Evolutionary conservation across 2,329 filamentous ascomycete species (phyloP), one percentile per base, ranked within the genome.

Genomic region (Pseudocercospora pini-densiflorae): DNA sequence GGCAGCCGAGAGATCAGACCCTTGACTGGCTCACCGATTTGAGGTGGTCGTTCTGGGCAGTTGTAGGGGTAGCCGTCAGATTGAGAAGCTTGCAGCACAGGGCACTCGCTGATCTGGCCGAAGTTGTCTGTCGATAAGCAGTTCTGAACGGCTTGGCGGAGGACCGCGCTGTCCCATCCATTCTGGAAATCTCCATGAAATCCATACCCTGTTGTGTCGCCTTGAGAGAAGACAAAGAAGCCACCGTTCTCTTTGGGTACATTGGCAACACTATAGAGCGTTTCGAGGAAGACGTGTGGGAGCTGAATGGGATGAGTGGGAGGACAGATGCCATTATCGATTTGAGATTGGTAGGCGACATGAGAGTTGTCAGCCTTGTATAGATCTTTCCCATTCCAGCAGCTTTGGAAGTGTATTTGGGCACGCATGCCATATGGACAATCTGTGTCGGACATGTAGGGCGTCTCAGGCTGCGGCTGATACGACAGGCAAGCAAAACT

Each of bases 131-230:
- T 73, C 23, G 80, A 80, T 16, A 76, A 66, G 68, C 77, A 79
- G 33, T 76, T 70, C 29, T 76, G 71, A 23, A 81, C 74, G 0
- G 81, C 82, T 21, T 76, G 64, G 29, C 76, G 72, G 24, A 84
- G 77, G 23, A 81, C 77, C 14, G 70, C 71, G 61, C 76, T 71
- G 61, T 84, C 77, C 80, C 82, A 84, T 21, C 83, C 84, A 61
- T 84, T 84, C 67, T 83, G 76, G 68, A 86, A 86, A 63, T 86
- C 85, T 19, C 82, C 85, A 67, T 87, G 85, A 71, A 85, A 83
- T 1, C 84, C 83, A 68, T 82, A 85, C 6, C 85, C 84, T 4
- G 82, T 85, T 5, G 79, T 77, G 66, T 85, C 83, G 31, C 83
- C 81, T 64, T 80, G 80, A 0, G 82, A 77, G 69, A 83, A 84